Evolutionary conservation across 768 basidiomycete genomes (phyloP).

Genomic region (Cytidiella melzeri): DNA sequence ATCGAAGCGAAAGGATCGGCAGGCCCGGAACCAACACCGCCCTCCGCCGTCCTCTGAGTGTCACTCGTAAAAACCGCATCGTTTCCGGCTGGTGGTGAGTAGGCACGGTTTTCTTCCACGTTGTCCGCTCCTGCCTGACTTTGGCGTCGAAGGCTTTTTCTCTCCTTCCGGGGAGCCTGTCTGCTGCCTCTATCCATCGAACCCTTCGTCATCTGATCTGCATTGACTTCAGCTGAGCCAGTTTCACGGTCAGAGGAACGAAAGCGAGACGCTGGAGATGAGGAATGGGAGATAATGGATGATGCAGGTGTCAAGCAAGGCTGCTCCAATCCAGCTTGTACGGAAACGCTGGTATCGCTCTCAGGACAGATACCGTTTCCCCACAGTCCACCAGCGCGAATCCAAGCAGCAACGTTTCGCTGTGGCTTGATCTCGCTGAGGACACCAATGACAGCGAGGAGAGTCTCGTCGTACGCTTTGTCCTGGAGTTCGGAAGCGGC

Average conservation of each 20-base stretch:
- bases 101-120: not conserved
- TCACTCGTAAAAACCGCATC: not conserved
- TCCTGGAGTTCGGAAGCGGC: conserved; percentile 9
- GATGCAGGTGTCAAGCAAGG: not conserved
- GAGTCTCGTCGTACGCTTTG: conserved; percentile 41
- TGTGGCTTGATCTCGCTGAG: conserved; percentile 53
- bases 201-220: conserved; percentile 1
- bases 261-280: not conserved
- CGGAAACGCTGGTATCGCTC: too few species aligned
- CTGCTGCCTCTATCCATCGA: not conserved
- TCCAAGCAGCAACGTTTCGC: conserved; percentile 64
- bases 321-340: not conserved
- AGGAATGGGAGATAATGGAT: too few species aligned
- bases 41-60: not conserved
- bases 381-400: conserved; percentile 49
- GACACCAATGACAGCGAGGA: conserved; percentile 64
- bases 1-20: conserved; percentile 9
- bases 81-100: not conserved
- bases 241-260: too few species aligned
- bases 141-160: not conserved
- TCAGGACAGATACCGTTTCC: not conserved
- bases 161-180: not conserved
- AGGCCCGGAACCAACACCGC: not conserved
- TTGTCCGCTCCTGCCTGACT: not conserved
- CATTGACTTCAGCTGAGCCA: too few species aligned